phyloP scores from a whole-genome alignment of 352 stramenopile genomes.

The Phytophthora ohioensis region DNA sequence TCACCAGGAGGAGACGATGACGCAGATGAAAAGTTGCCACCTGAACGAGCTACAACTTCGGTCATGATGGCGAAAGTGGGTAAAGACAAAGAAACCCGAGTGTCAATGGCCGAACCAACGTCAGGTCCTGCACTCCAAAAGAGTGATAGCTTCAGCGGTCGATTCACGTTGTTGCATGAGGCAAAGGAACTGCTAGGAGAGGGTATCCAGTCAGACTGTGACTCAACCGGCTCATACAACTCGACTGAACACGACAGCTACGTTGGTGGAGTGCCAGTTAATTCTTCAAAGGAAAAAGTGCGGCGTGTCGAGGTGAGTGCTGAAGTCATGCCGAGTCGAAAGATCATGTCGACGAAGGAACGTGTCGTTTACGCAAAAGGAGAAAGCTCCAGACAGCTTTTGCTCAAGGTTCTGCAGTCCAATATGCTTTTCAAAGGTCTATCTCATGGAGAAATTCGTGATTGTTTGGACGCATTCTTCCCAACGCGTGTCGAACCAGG shows the following conservation, averaged over 20 bases:
- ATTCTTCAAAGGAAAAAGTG: slow-evolving; percentile 29
- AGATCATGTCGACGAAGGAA: slow-evolving; percentile 62
- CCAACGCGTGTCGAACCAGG: slow-evolving; percentile 54
- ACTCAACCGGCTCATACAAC: slow-evolving; percentile 16
- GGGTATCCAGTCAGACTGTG: slow-evolving; percentile 7
- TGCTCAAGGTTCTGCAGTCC: slow-evolving; percentile 72
- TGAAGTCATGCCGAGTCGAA: slow-evolving; percentile 79
- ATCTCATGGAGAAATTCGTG: slow-evolving; percentile 57
- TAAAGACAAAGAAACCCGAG: slow-evolving; percentile 25
- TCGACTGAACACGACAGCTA: slow-evolving; percentile 14
- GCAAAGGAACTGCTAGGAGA: slow-evolving; percentile 23
- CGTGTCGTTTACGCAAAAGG: slow-evolving; percentile 72
- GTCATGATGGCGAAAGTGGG: slow-evolving; percentile 6
- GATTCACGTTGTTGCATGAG: slow-evolving; percentile 31
- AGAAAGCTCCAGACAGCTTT: slow-evolving; percentile 59
- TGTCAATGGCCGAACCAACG: slow-evolving; percentile 18
- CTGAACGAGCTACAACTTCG: slow-evolving; percentile 9
- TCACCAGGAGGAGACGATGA: neutral
- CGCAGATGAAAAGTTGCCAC: slow-evolving; percentile 1
- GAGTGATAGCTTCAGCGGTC: slow-evolving; percentile 14
- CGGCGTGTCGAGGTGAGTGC: slow-evolving; percentile 80
- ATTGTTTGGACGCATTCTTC: slow-evolving; percentile 84
- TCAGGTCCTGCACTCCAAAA: slow-evolving; percentile 12
- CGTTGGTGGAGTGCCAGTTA: neutral
- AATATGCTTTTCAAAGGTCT: slow-evolving; percentile 82